Evolutionary conservation across 257 asterid genomes (phyloP).

Genomic region (Solanum etuberosum): DNA sequence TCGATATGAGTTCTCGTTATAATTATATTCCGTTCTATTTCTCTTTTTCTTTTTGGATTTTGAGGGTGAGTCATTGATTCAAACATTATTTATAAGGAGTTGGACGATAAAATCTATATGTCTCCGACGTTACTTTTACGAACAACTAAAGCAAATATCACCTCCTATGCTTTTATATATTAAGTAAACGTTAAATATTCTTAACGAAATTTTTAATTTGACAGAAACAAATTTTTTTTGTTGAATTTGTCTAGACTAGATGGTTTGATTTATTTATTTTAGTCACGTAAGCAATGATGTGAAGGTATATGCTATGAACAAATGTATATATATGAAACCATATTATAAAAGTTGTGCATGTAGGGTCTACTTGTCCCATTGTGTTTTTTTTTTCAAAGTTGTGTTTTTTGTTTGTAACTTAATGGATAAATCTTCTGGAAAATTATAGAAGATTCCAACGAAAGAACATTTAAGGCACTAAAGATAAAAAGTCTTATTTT

Average conservation of each 20-base stretch:
- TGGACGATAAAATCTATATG: too few relatives aligned
- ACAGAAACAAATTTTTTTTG: accelerated
- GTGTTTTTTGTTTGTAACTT: background rate
- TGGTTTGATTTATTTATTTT: background rate
- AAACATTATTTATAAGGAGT: background rate
- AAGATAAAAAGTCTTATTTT: background rate
- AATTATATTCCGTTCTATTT: too few relatives aligned
- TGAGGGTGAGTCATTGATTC: accelerated
- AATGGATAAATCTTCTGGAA: background rate
- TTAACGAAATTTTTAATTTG: too few relatives aligned
- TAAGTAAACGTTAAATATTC: too few relatives aligned
- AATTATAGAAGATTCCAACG: background rate
- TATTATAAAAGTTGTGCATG: background rate
- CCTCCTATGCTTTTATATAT: too few relatives aligned
- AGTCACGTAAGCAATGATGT: background rate
- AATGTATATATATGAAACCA: background rate
- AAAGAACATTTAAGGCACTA: background rate
- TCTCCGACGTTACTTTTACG: too few relatives aligned
- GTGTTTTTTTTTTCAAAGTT: background rate
- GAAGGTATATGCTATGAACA: background rate
- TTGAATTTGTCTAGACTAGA: background rate
- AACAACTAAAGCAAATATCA: too few relatives aligned
- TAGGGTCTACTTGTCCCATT: background rate
- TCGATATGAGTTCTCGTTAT: background rate
- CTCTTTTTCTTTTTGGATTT: too few relatives aligned